These are phyloP conservation scores for Scheffersomyces titani DNA, from an alignment of 1,139 yeast genomes.

Conservation along the genomic window DNA sequence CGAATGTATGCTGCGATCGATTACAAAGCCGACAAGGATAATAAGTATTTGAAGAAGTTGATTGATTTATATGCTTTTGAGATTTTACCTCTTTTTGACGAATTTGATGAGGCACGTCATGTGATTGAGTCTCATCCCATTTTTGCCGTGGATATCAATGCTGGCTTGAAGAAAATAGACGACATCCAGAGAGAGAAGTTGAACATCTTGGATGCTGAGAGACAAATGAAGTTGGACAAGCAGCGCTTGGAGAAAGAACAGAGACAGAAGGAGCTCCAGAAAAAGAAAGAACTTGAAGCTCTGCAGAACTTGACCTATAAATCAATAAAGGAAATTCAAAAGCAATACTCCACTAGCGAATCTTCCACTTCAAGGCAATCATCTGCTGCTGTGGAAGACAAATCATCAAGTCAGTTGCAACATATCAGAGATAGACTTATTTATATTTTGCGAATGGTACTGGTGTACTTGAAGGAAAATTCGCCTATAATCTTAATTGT, in stretches of 20 bases:
- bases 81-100: conserved; percentile 33
- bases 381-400: conserved; percentile 1
- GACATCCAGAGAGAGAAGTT: conserved; percentile 17
- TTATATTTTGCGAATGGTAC: conserved; percentile 18
- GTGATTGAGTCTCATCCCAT: conserved; percentile 25
- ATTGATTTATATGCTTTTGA: conserved; percentile 38
- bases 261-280: conserved; percentile 22
- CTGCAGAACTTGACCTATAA: conserved; percentile 34
- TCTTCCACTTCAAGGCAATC: conserved; percentile 1
- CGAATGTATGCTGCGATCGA: conserved; percentile 11
- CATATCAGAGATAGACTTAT: conserved; percentile 13
- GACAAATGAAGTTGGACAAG: conserved; percentile 12
- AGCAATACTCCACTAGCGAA: conserved; percentile 7
- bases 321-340: conserved; percentile 19
- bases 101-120: conserved; percentile 27
- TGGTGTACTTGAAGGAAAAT: conserved; percentile 29
- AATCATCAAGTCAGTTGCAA: conserved; percentile 5
- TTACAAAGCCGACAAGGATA: conserved; percentile 9
- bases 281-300: conserved; percentile 24
- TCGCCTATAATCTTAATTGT: conserved; percentile 28
- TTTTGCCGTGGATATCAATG: conserved; percentile 14
- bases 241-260: conserved; percentile 16
- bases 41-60: conserved; percentile 24
- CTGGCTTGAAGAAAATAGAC: conserved; percentile 17
- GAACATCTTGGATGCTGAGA: conserved; percentile 18